Conservation (phyloP, 1,284 basidiomycete species). For the Agaricales sp. region DNA sequence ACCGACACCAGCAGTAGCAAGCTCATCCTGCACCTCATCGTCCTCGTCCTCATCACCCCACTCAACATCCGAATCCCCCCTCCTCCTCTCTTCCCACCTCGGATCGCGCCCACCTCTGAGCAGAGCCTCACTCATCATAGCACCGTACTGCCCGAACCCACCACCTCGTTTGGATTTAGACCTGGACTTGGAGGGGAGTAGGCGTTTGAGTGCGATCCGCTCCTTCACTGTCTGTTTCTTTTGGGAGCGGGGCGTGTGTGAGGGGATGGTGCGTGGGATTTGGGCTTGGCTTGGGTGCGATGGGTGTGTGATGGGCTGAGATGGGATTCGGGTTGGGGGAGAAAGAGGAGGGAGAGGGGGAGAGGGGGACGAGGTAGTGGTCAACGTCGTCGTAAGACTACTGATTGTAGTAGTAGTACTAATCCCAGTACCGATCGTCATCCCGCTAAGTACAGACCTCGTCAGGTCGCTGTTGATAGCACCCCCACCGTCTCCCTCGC, state of each 20-base stretch:
- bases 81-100: constrained; percentile 37
- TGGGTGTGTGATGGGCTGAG: background rate
- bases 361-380: background rate
- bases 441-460: constrained; percentile 22
- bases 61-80: constrained; percentile 61
- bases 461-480: constrained; percentile 9
- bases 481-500: constrained; percentile 5
- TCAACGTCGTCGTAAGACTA: too few species aligned
- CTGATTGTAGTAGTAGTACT: too few species aligned
- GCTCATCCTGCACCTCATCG: constrained; percentile 18
- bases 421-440: too few species aligned
- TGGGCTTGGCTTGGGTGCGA: background rate
- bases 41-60: constrained; percentile 45
- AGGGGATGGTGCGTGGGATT: constrained; percentile 1
- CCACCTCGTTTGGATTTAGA: constrained; percentile 12
- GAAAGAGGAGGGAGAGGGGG: background rate
- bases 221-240: constrained; percentile 11
- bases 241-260: constrained; percentile 17
- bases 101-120: constrained; percentile 27
- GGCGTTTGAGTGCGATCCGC: constrained; percentile 14
- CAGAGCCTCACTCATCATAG: constrained; percentile 35
- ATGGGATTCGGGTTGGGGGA: background rate
- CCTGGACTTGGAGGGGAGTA: too few species aligned
- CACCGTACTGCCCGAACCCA: constrained; percentile 41
- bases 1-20: background rate